Percentiles rank a stretch among this genome's conserved stretches.
Conservation (phyloP, 306 rosid genomes). For the Geum urbanum region DNA sequence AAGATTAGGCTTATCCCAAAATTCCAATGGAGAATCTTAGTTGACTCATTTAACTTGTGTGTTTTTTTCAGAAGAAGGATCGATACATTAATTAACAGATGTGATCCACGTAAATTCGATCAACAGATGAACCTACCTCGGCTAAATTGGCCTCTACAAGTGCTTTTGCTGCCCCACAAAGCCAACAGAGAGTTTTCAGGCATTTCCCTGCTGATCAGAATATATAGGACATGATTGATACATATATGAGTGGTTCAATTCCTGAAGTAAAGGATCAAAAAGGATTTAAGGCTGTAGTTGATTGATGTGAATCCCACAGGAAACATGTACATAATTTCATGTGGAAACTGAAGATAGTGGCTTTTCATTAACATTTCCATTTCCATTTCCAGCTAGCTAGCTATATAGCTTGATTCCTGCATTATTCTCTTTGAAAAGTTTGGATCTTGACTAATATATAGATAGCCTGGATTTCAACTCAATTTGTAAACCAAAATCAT, state of each 20-base stretch:
- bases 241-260: too few species aligned
- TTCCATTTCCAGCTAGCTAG: neutral
- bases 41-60: slow-evolving; percentile 25
- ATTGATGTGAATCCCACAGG: too few species aligned
- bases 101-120: neutral
- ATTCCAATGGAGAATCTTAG: slow-evolving; percentile 37
- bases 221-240: neutral
- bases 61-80: too few species aligned
- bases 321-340: too few species aligned
- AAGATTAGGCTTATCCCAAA: slow-evolving; percentile 43
- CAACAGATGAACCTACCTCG: neutral
- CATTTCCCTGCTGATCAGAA: neutral
- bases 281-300: neutral
- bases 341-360: neutral
- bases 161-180: slow-evolving; percentile 64
- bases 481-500: neutral
- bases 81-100: neutral
- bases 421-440: neutral
- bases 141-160: slow-evolving; percentile 28
- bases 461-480: neutral
- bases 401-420: neutral
- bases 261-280: too few species aligned
- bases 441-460: neutral
- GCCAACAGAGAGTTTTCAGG: slow-evolving; percentile 18
- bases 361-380: slow-evolving; percentile 3